Evolutionary conservation across 1,284 basidiomycete genomes (phyloP).

Genomic region (Leccinum insigne): DNA sequence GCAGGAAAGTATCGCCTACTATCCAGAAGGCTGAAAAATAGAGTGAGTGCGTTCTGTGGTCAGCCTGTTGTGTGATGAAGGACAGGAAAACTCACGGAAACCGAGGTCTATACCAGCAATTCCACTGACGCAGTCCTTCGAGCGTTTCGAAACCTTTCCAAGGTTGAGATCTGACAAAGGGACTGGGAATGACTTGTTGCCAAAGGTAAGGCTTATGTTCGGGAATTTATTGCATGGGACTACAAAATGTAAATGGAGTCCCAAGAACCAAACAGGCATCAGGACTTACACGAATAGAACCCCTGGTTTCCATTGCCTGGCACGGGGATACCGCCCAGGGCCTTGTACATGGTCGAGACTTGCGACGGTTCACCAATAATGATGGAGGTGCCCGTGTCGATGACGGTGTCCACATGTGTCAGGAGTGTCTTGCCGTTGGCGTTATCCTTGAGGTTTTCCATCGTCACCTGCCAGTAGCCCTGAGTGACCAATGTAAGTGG

Average conservation of each 20-base stretch:
- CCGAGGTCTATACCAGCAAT: slow-evolving; percentile 1
- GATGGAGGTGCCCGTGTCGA: slow-evolving; percentile 51
- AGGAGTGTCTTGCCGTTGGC: slow-evolving; percentile 13
- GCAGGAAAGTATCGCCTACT: slow-evolving; percentile 21
- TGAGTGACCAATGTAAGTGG: slow-evolving; percentile 17
- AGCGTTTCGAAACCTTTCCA: slow-evolving; percentile 6
- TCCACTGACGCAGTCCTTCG: slow-evolving; percentile 16
- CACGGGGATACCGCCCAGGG: slow-evolving; percentile 9
- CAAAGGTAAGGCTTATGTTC: slow-evolving; percentile 10
- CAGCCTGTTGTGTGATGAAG: not conserved
- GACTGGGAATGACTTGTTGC: slow-evolving; percentile 12
- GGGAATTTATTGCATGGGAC: slow-evolving; percentile 20
- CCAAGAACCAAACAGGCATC: not conserved
- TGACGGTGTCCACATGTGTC: slow-evolving; percentile 32
- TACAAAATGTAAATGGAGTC: slow-evolving; percentile 2
- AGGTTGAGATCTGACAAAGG: slow-evolving; percentile 13
- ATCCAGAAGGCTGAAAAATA: slow-evolving; percentile 13
- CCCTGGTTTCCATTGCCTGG: not conserved
- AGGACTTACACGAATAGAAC: slow-evolving; percentile 13
- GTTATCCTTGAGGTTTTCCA: slow-evolving; percentile 35
- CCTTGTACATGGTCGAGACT: slow-evolving; percentile 5
- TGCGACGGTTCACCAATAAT: slow-evolving; percentile 34
- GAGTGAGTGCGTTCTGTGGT: not conserved
- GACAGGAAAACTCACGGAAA: slow-evolving; percentile 2
- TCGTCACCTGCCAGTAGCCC: slow-evolving; percentile 44